Conservation (phyloP, 2,329 filamentous ascomycete genomes). For the Fusarium piperis region DNA sequence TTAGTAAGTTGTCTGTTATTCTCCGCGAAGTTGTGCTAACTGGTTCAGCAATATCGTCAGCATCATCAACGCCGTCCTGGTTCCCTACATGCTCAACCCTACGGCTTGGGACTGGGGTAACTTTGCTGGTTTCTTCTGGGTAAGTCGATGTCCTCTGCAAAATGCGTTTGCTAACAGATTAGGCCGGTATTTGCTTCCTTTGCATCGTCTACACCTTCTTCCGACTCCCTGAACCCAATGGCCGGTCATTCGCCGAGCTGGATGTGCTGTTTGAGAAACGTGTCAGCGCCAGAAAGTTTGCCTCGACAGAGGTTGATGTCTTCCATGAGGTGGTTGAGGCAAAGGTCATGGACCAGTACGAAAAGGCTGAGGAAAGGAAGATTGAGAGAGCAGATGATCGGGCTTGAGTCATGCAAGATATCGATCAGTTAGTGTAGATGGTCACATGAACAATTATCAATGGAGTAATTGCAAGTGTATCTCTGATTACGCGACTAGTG, state of each 20-base stretch:
- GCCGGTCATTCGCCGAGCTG: conserved; percentile 85
- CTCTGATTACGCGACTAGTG: neutral
- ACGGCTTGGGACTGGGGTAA: conserved; percentile 88
- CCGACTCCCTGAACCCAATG: conserved; percentile 74
- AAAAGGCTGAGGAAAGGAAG: conserved; percentile 42
- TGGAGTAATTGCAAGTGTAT: neutral
- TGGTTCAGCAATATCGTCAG: conserved; percentile 74
- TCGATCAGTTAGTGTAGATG: neutral
- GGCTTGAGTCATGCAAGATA: neutral
- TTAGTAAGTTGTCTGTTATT: conserved; percentile 60
- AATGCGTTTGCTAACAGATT: conserved; percentile 9
- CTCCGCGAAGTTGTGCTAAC: neutral
- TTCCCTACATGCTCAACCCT: conserved; percentile 93
- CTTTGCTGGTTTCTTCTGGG: conserved; percentile 88
- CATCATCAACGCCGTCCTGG: conserved; percentile 83
- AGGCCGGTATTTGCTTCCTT: conserved; percentile 78
- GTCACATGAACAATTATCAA: neutral
- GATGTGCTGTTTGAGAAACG: conserved; percentile 84
- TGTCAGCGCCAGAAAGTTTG: conserved; percentile 78
- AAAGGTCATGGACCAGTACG: conserved; percentile 59
- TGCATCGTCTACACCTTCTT: conserved; percentile 78
- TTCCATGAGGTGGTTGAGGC: conserved; percentile 62
- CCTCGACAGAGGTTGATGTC: conserved; percentile 64
- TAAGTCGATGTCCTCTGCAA: conserved; percentile 44
- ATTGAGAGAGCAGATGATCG: neutral